These are phyloP conservation scores for Camellia oleifera DNA, from an alignment of 179 eudicot species.

Conservation along the genomic window DNA sequence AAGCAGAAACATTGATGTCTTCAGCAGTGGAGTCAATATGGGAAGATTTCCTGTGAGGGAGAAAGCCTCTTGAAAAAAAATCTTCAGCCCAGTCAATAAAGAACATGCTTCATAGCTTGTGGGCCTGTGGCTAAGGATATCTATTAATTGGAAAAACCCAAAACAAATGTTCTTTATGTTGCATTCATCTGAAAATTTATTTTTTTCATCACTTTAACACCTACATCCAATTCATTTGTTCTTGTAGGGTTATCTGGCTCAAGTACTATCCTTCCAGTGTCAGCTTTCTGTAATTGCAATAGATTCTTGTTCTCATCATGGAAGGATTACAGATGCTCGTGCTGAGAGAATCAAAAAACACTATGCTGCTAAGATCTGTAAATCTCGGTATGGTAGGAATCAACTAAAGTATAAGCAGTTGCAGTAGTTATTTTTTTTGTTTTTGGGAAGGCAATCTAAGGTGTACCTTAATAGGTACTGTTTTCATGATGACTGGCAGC, in stretches of 20 bases:
- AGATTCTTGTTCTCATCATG: conserved; percentile 89
- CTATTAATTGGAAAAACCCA: neutral
- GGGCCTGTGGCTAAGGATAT: neutral
- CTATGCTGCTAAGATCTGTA: conserved; percentile 65
- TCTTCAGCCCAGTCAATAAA: neutral
- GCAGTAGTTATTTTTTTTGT: neutral
- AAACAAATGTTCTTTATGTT: neutral
- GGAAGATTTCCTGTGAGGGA: neutral
- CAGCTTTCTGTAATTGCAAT: conserved; percentile 75
- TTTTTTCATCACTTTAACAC: conserved; percentile 13
- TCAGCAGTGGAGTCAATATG: neutral
- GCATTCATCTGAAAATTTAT: neutral
- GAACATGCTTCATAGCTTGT: neutral
- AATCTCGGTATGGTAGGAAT: conserved; percentile 51
- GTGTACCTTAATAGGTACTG: neutral
- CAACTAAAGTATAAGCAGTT: neutral
- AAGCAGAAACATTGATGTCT: neutral
- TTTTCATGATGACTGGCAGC: neutral
- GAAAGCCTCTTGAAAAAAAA: neutral
- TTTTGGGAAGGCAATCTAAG: neutral
- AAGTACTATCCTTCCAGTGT: conserved; percentile 85
- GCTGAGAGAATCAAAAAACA: conserved; percentile 82
- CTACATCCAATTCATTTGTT: conserved; percentile 5
- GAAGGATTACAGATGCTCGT: conserved; percentile 68
- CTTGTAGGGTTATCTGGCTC: conserved; percentile 86